Evolutionary conservation across 495 filamentous ascomycete species (phyloP).

Genomic region (Monascus purpureus): DNA sequence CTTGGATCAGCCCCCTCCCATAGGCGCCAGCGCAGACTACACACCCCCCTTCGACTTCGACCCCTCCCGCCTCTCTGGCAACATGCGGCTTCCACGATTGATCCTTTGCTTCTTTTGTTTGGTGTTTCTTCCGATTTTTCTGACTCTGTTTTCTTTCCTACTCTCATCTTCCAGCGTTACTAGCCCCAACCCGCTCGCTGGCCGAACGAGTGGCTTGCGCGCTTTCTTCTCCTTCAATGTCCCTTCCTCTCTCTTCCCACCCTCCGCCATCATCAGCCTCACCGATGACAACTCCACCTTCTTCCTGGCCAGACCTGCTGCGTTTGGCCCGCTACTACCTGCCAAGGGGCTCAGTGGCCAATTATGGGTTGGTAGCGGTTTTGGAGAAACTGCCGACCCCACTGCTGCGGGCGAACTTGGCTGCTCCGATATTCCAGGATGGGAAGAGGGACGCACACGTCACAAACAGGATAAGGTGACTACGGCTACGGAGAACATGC

Average conservation of each 20-base stretch:
- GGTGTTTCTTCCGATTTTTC: slow-evolving; percentile 38
- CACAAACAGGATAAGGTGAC: slow-evolving; percentile 15
- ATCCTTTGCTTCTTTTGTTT: slow-evolving; percentile 39
- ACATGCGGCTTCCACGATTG: slow-evolving; percentile 43
- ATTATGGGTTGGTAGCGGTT: slow-evolving; percentile 82
- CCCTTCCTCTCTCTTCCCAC: slow-evolving; percentile 72
- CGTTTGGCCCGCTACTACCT: slow-evolving; percentile 76
- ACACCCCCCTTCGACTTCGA: neutral
- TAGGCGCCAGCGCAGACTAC: neutral
- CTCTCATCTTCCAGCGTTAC: slow-evolving; percentile 20
- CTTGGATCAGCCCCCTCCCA: neutral
- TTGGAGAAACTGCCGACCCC: slow-evolving; percentile 50
- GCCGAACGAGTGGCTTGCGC: slow-evolving; percentile 31
- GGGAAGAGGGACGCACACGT: slow-evolving; percentile 44
- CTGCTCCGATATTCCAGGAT: slow-evolving; percentile 92
- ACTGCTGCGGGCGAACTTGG: slow-evolving; percentile 76
- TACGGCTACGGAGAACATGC: slow-evolving; percentile 14
- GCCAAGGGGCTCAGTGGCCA: slow-evolving; percentile 65
- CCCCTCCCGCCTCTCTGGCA: slow-evolving; percentile 2
- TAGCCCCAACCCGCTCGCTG: slow-evolving; percentile 25
- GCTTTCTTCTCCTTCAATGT: slow-evolving; percentile 51
- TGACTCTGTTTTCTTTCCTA: slow-evolving; percentile 38
- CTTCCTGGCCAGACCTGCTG: slow-evolving; percentile 83
- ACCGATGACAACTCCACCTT: slow-evolving; percentile 97
- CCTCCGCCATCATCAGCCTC: slow-evolving; percentile 86